Conservation (phyloP, 148 eudicot species). For the Salicornia ramosissima region DNA sequence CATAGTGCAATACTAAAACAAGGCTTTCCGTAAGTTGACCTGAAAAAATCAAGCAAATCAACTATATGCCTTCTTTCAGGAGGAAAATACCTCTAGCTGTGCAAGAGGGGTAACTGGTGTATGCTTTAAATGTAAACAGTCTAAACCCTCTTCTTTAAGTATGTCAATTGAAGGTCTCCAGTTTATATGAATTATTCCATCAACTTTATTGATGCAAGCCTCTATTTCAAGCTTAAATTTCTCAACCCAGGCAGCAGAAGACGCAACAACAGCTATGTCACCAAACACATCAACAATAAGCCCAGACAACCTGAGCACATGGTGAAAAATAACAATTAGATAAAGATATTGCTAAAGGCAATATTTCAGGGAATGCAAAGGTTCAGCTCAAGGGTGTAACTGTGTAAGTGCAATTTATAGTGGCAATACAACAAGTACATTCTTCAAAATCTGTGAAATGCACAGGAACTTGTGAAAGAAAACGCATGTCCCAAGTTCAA, state of each 20-base stretch:
- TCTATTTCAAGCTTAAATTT: constrained; percentile 63
- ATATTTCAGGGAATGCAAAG: background rate
- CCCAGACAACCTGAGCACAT: constrained; percentile 80
- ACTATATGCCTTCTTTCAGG: background rate
- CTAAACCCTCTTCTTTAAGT: constrained; percentile 84
- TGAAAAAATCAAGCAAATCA: no score
- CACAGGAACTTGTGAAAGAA: background rate
- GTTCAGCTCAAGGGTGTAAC: background rate
- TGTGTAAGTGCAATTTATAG: no score
- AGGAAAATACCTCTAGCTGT: constrained; percentile 52
- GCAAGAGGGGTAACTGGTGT: constrained; percentile 32
- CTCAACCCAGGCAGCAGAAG: constrained; percentile 99
- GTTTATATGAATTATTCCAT: constrained; percentile 45
- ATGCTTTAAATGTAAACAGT: constrained; percentile 34
- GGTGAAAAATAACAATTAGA: constrained; percentile 17
- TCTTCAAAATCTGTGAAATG: background rate
- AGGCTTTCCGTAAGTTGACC: background rate
- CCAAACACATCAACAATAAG: constrained; percentile 88
- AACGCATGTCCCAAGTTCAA: background rate
- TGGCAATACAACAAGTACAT: no score
- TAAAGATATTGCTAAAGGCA: constrained; percentile 2
- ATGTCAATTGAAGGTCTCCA: constrained; percentile 90
- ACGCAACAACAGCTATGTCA: constrained; percentile 89
- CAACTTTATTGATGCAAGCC: constrained; percentile 42
- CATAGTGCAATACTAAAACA: background rate